phyloP scores from a whole-genome alignment of 257 asterid species.

The Plantago elongata region DNA sequence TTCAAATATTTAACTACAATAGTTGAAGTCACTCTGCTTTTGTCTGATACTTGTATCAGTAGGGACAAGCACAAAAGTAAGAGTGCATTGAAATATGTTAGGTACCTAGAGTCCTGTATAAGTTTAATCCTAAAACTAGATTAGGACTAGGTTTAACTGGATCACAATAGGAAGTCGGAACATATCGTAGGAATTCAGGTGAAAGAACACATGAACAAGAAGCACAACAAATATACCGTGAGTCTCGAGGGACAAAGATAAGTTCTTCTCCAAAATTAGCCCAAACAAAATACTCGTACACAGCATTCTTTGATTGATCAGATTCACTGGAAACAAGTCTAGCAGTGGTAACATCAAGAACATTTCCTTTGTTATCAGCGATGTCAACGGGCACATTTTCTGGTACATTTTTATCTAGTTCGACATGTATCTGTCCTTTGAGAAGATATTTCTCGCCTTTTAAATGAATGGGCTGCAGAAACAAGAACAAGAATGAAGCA shows the following conservation, averaged over 20 bases:
- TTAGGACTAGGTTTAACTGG: too few relatives aligned
- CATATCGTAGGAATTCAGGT: background rate
- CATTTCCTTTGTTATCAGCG: constrained; percentile 44
- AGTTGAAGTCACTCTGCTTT: too few relatives aligned
- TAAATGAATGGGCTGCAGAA: constrained; percentile 69
- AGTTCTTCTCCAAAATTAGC: constrained; percentile 62
- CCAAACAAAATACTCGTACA: constrained; percentile 76
- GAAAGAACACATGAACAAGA: constrained; percentile 9
- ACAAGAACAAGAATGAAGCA: constrained; percentile 22
- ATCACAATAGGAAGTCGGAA: too few relatives aligned
- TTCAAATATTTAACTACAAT: too few relatives aligned
- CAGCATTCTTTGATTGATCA: constrained; percentile 40
- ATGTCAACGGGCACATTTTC: constrained; percentile 56
- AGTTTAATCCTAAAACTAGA: too few relatives aligned
- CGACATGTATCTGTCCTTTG: constrained; percentile 62
- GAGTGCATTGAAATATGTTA: too few relatives aligned
- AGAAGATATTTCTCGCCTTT: constrained; percentile 86
- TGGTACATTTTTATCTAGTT: constrained; percentile 45
- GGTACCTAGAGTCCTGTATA: too few relatives aligned
- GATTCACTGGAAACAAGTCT: constrained; percentile 34
- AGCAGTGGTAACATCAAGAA: constrained; percentile 54
- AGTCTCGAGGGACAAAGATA: constrained; percentile 68
- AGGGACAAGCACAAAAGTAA: too few relatives aligned
- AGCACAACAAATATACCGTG: constrained; percentile 42
- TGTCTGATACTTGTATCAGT: too few relatives aligned